Evolutionary conservation across 2,329 filamentous ascomycete genomes (phyloP).

Genomic region (Cladosporium sp.): DNA sequence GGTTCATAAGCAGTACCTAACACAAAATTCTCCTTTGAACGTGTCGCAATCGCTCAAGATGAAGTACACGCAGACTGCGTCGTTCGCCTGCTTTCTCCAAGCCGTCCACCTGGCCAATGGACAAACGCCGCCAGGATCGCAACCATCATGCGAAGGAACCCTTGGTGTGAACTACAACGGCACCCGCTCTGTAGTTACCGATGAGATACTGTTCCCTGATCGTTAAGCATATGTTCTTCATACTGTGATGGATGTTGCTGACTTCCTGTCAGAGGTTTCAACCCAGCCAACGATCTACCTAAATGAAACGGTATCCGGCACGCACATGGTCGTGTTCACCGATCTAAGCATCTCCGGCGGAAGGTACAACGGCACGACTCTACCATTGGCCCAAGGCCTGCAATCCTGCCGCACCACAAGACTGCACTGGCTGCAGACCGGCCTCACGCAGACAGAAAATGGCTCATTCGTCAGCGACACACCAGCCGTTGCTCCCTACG

Average conservation of each 20-base stretch:
- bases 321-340: slow-evolving; percentile 23
- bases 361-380: slow-evolving; percentile 14
- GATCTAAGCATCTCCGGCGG: slow-evolving; percentile 21
- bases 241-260: too few species aligned
- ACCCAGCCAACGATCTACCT: slow-evolving; percentile 11
- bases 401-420: slow-evolving; percentile 24
- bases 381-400: slow-evolving; percentile 21
- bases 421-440: slow-evolving; percentile 27
- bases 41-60: slow-evolving; percentile 1
- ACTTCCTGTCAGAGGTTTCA: slow-evolving; percentile 7
- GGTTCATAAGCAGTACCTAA: too few species aligned
- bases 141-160: neutral
- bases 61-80: neutral
- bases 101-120: neutral
- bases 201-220: slow-evolving; percentile 1
- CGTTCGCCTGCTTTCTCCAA: neutral
- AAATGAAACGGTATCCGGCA: slow-evolving; percentile 9
- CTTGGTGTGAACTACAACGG: slow-evolving; percentile 5
- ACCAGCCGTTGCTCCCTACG: slow-evolving; percentile 20
- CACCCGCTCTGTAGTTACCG: neutral
- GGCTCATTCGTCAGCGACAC: slow-evolving; percentile 17
- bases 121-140: neutral
- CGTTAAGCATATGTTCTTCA: neutral
- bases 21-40: neutral
- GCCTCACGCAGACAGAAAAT: slow-evolving; percentile 18